Conservation (phyloP, 768 basidiomycete species). For the Leccinum uliginosum region DNA sequence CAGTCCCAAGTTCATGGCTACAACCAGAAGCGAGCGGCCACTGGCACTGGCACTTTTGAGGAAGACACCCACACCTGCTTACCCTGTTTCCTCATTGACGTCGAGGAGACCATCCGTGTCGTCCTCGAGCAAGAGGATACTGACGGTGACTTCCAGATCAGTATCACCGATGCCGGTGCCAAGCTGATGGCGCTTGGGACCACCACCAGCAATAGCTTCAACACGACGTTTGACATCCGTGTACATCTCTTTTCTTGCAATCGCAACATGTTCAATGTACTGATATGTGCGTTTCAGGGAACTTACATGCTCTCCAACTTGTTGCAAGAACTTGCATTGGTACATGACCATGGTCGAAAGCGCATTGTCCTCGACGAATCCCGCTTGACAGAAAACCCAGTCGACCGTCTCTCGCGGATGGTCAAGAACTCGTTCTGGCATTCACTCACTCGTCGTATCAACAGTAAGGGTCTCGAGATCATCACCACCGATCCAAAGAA, state of each 20-base stretch:
- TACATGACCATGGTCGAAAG: constrained; percentile 90
- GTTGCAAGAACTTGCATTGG: constrained; percentile 96
- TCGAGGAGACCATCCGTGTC: constrained; percentile 95
- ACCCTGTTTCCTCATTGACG: constrained; percentile 91
- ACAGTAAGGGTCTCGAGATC: constrained; percentile 94
- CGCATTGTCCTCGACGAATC: constrained; percentile 98
- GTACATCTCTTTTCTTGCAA: constrained; percentile 46
- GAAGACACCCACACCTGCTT: constrained; percentile 73
- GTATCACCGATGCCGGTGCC: constrained; percentile 92
- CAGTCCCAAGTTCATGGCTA: constrained; percentile 73
- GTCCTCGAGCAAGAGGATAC: constrained; percentile 98
- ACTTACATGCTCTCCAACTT: constrained; percentile 99
- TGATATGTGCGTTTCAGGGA: constrained; percentile 48
- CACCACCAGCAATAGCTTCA: constrained; percentile 96
- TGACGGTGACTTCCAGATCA: constrained; percentile 95
- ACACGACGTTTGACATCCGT: constrained; percentile 93
- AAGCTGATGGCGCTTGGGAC: constrained; percentile 96
- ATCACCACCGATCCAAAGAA: constrained; percentile 99
- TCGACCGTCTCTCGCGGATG: constrained; percentile 95
- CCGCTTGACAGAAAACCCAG: constrained; percentile 96
- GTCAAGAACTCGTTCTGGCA: constrained; percentile 99
- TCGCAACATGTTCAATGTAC: constrained; percentile 4
- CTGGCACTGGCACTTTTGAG: too few relatives aligned
- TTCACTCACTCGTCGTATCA: constrained; percentile 91
- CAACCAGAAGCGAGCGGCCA: constrained; percentile 63